Conservation (phyloP, 345 rosid species). For the Lenwebbia sp. region DNA sequence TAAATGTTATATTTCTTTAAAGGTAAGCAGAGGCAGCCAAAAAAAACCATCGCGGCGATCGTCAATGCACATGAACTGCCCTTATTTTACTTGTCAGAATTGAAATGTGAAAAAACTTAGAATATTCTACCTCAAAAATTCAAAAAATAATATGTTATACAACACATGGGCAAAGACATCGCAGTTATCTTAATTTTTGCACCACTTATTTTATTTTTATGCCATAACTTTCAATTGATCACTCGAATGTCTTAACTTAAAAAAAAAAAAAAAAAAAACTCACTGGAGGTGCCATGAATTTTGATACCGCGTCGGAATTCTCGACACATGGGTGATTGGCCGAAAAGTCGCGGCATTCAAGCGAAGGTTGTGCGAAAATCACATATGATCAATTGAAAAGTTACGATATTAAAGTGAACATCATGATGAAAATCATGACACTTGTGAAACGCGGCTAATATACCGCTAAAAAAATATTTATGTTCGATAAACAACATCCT, state of each 20-base stretch:
- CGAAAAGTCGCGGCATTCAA: not conserved
- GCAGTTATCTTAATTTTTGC: rapidly evolving
- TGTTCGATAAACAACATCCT: not conserved
- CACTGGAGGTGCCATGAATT: rapidly evolving
- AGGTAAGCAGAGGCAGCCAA: not conserved
- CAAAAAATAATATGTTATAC: too few species aligned
- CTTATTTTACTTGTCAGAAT: not conserved
- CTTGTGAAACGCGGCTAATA: not conserved
- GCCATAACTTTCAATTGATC: not conserved
- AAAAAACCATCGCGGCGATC: too few species aligned
- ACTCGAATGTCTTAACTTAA: not conserved
- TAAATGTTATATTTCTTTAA: not conserved
- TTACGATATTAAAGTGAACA: not conserved
- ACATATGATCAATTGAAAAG: not conserved
- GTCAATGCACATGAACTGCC: too few species aligned
- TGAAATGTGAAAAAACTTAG: not conserved
- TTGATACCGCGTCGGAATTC: rapidly evolving
- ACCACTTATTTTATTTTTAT: rapidly evolving
- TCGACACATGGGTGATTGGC: rapidly evolving
- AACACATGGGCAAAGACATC: not conserved
- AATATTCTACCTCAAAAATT: not conserved
- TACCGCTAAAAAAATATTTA: not conserved
- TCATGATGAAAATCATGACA: rapidly evolving
- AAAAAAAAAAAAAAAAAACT: not conserved
- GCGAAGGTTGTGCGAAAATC: not conserved